Evolutionary conservation across 352 stramenopile genomes (phyloP), one percentile per base, ranked within the genome.

Genomic region (Halophytophthora polymorphica): DNA sequence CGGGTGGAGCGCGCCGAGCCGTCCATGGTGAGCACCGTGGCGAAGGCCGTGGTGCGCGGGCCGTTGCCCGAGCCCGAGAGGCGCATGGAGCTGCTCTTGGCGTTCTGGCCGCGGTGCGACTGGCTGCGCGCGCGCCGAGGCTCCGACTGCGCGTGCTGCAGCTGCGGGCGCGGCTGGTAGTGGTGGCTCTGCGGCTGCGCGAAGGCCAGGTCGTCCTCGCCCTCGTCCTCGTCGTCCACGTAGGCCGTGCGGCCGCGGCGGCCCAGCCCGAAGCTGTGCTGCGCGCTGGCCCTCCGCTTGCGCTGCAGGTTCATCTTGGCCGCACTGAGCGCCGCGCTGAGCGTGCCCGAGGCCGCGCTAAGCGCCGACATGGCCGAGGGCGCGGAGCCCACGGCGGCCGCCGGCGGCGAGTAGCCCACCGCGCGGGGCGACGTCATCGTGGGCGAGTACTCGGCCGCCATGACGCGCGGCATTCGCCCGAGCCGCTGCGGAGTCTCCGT

Each of bases 351-450:
- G 18, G 53, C 55, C 18, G 55, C 53, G 19, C 45, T 49, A 3
- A 77, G 56, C 14, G 64, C 55, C 15, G 64, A 79, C 14, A 71
- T 58, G 31, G 61, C 17, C 17, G 58, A 69, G 12, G 65, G 53
- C 23, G 62, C 40, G 14, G 66, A 66, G 1, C 45, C 48, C 13
- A 41, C 38, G 7, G 59, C 31, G 29, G 58, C 46, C 45, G 40
- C 39, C 41, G 51, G 65, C 45, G 28, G 45, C 51, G 43, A 53
- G n/a, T n/a, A n/a, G n/a, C n/a, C 47, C 34, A 62, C 52, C 29
- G 53, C 43, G 33, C 63, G 58, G 19, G 66, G 66, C 22, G 62
- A 71, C 48, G 66, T 67, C 44, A 61, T 58, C 50, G 66, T 73
- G 56, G 59, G 64, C 64, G 58, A 71, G 59, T 65, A 71, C 46